Base-by-base conservation (phyloP, 2,329 filamentous ascomycete genomes). In the Ambrosiella beaveri region DNA sequence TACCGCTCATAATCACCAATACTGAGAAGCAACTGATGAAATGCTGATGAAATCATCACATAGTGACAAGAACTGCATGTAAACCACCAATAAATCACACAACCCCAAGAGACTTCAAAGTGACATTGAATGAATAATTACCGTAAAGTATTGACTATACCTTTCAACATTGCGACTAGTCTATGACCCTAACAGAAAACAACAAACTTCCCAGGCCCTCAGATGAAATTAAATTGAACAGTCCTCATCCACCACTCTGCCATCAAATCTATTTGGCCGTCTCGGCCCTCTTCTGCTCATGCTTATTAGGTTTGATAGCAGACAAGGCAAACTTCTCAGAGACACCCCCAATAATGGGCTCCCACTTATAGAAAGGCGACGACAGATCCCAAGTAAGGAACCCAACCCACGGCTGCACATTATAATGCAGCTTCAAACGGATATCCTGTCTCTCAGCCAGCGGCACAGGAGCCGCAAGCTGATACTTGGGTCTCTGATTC, bases 321-420 rank as follows among this genome's bases (percentile, higher is more conserved):
- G 86, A 86, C 63, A 91, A 73, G 17, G 67, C 69, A 66, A 90
- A 89, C 36, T 67, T 67, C 63, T 80, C 74, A 66, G 81, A 87
- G 63, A 77, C 67, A n/a, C 84, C 85, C 4, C 79, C 81, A 64
- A 75, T 73, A 61, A 89, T 65, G 57, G 73, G 75, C 71, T 81
- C 77, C 86, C 86, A 90, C 54, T 72, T 68, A 8, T 79, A 79
- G 58, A 79, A 69, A 63, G 79, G 74, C 62, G 75, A 69, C 35
- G 36, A 37, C 62, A 81, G 75, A 66, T 85, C 84, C 93, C 93
- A 98, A 47, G 85, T 85, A 69, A 97, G 71, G 56, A 85, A 71
- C 12, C 93, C 93, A 9, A 98, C 88, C 88, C 91, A 97, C 38
- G 93, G 93, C 75, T 98, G 93, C 61, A 97, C 86, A 71, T 97